Evolutionary conservation across 2,329 filamentous ascomycete genomes (phyloP), one percentile per base, ranked within the genome.

Genomic region (Stachybotrys chartarum): DNA sequence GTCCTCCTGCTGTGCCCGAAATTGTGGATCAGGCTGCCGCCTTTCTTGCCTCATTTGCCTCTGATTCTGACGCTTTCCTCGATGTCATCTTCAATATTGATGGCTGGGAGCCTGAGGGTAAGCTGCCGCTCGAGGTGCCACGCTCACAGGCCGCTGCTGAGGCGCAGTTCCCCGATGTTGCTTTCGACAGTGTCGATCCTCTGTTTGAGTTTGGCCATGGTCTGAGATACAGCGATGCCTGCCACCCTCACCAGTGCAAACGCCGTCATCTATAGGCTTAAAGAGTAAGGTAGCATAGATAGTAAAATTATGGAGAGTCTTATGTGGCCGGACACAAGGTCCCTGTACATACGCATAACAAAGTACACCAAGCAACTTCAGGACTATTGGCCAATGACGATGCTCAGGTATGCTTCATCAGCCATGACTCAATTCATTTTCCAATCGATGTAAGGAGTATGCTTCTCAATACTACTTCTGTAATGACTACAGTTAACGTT

Each of bases 121-220:
- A 60, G 3, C 17, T 64, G 32, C 63, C 63, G 0, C 64, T 78
- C 60, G 77, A 80, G 60, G 54, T 80, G 39, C 76, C 78, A 1
- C 60, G 72, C 11, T 76, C 73, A 6, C 70, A 71, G 58, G 68
- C 64, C 49, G 77, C 76, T 1, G 77, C 77, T 0, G 68, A 71
- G 49, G 68, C 60, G 8, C 57, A 60, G 0, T 57, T 52, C 14
- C 63, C 64, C 31, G 68, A 70, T 51, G 59, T 68, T 12, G 61
- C 66, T 0, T 70, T 61, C 49, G 65, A 70, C 39, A 66, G 63
- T 0, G 55, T 61, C 30, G 55, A 66, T 32, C 62, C 68, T 1
- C 35, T 66, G 7, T 70, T 70, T 44, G 57, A 57, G 54, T 69
- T 67, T 55, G 68, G 68, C 0, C 62, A 68, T 30, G 68, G 67